Base-by-base conservation (phyloP, 225 moss, liverwort and hornwort genomes). In the Pseudisothecium myosuroides region DNA sequence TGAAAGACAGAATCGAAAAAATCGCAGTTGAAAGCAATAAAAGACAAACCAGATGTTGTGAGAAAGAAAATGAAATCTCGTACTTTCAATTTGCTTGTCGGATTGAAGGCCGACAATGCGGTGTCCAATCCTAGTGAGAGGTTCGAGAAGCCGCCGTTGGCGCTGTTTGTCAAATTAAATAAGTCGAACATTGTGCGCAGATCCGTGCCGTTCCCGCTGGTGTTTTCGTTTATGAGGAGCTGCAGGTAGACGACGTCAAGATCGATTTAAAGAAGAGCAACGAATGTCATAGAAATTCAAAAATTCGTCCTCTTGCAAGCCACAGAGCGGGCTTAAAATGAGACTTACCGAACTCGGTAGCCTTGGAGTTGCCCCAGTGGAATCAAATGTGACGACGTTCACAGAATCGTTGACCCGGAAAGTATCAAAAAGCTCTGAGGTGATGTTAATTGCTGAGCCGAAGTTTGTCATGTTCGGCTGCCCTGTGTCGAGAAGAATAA, bases 401-500 rank as follows among this genome's bases (percentile, higher is more conserved):
- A 94, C 71, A 8, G 71, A 65, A 60, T 94, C 94, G 66, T 83
- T 86, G 31, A 80, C 73, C 39, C 75, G 79, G 45, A 94, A 14
- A 45, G 94, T 94, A 69, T 89, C 92, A 55, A 91, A 86, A 49
- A 94, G 92, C 85, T 94, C 84, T 22, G 88, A 86, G 49, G 81
- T 54, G 60, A 92, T 85, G 31, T 88, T 65, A 74, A 88, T 16
- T 37, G 94, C 55, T 27, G 86, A 79, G 36, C 43, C n/a, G 82
- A 94, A 91, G 45, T 54, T 39, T 18, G 64, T 24, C 61, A 18
- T 43, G 87, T 27, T 88, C 63, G 82, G 86, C 81, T 92, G 92
- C 34, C 92, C 94, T 32, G 88, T 87, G 90, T 94, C 94, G 47
- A 94, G 83, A 61, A 94, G 92, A 65, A 94, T 21, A 20, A 94